Evolutionary conservation across 2,329 filamentous ascomycete species (phyloP).

Genomic region (Berkeleyomyces rouxiae): DNA sequence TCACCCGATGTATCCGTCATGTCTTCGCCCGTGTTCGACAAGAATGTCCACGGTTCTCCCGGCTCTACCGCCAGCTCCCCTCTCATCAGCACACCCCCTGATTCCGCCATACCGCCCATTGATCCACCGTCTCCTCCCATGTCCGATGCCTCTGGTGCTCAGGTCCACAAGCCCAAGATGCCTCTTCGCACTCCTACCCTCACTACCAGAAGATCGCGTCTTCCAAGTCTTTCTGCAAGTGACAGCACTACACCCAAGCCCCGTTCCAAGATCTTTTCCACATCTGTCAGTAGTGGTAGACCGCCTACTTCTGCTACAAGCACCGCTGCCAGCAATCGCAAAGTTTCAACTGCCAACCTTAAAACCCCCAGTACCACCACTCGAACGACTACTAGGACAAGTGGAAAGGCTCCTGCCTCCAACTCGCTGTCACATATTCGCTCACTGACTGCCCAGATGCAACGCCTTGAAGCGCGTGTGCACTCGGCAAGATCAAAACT

Average conservation of each 20-base stretch:
- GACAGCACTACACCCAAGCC: slow-evolving; percentile 40
- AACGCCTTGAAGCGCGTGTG: slow-evolving; percentile 83
- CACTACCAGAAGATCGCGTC: slow-evolving; percentile 22
- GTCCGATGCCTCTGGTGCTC: slow-evolving; percentile 60
- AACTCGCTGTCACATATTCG: slow-evolving; percentile 83
- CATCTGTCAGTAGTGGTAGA: slow-evolving; percentile 20
- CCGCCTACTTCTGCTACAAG: slow-evolving; percentile 15
- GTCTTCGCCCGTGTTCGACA: slow-evolving; percentile 57
- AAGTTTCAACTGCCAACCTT: slow-evolving; percentile 8
- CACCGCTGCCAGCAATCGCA: slow-evolving; percentile 16
- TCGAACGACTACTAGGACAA: slow-evolving; percentile 31
- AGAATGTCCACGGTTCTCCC: slow-evolving; percentile 50
- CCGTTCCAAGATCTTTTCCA: slow-evolving; percentile 28
- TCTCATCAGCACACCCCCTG: slow-evolving; percentile 74
- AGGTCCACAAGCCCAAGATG: slow-evolving; percentile 22
- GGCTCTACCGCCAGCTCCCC: slow-evolving; percentile 78
- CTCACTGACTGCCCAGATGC: slow-evolving; percentile 89
- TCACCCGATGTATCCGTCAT: slow-evolving; percentile 45
- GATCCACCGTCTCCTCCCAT: slow-evolving; percentile 89
- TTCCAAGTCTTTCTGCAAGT: slow-evolving; percentile 33
- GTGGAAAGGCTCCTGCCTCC: slow-evolving; percentile 35
- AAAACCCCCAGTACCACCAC: slow-evolving; percentile 26
- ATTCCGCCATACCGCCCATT: slow-evolving; percentile 44
- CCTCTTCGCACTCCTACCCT: slow-evolving; percentile 23
- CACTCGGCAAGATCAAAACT: slow-evolving; percentile 84